phyloP scores from a whole-genome alignment of 2,329 filamentous ascomycete species.

The Acrocalymma vagum region DNA sequence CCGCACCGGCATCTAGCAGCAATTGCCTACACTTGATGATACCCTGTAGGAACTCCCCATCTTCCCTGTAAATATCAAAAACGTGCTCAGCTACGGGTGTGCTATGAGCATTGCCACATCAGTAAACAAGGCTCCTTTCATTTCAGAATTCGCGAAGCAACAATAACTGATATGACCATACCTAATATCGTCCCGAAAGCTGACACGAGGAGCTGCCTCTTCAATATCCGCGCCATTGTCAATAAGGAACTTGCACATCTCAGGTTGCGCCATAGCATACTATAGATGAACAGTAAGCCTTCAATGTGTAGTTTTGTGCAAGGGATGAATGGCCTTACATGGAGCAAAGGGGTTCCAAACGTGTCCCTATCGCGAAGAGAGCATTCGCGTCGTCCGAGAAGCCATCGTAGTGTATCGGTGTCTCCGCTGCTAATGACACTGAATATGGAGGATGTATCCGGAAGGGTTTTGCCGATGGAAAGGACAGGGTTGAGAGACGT shows the following conservation, averaged over 20 bases:
- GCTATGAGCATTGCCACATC: too few species aligned
- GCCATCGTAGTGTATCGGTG: constrained; percentile 4
- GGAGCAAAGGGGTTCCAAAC: constrained; percentile 13
- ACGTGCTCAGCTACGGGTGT: too few species aligned
- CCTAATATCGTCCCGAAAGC: too few species aligned
- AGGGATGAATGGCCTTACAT: too few species aligned
- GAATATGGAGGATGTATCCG: constrained; percentile 7
- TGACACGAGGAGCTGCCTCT: too few species aligned
- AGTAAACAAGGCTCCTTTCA: too few species aligned
- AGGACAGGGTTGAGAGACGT: constrained; percentile 8
- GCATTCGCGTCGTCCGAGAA: constrained; percentile 3
- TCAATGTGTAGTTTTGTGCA: too few species aligned
- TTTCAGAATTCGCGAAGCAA: too few species aligned
- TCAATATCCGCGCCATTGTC: constrained; percentile 17
- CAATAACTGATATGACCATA: too few species aligned
- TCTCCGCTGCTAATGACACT: constrained; percentile 4
- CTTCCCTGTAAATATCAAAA: not conserved
- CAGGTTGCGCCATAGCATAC: constrained; percentile 12
- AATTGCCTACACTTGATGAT: constrained; percentile 1
- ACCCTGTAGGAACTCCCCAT: not conserved
- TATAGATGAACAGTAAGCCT: too few species aligned
- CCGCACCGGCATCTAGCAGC: constrained; percentile 5
- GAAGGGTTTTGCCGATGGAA: constrained; percentile 11
- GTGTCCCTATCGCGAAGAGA: constrained; percentile 10
- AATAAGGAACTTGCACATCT: constrained; percentile 14